Evolutionary conservation across 2,329 filamentous ascomycete species (phyloP), one percentile per base, ranked within the genome.

Genomic region (Xenosphaeropsis pyriputrescens): DNA sequence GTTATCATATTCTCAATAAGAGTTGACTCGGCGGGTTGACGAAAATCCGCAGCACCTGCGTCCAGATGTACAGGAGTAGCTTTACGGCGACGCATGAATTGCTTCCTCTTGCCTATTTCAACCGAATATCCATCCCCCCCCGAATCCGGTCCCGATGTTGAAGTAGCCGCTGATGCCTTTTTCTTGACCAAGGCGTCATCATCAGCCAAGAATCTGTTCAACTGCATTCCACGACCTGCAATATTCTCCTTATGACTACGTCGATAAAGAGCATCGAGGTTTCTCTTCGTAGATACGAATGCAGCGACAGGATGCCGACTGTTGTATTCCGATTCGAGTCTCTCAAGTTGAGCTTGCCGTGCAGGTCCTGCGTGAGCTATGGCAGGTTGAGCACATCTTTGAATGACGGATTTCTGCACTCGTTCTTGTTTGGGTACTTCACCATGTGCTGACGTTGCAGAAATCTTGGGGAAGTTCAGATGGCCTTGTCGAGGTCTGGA

Each of bases 291-390:
- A 3, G 58, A 56, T 36, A 62, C 57, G 42, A 79, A 75, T 8
- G 55, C 57, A 33, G 57, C 40, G 7, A 40, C 34, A n/a, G 46
- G 37, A 43, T 50, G 50, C 6, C 53, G 53, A 16, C 47, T 52
- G 9, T 51, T 49, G 31, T 53, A 55, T 22, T 57, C 52, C 2
- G 49, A 41, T 26, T 63, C 60, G 7, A 61, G 57, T 19, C 58
- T 62, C 48, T 79, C 74, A 8, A 79, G 56, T 43, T 75, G 72
- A 5, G 73, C 74, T 15, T 68, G 70, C 37, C 70, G 47, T 38
- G 39, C 41, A 13, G 39, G 13, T 34, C 40, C 34, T 17, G 40
- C 18, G 56, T 9, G 45, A 48, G 16, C 7, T 14, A 7, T 15
- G 6, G 12, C 9, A 15, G 31, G 31, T 32, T 15, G 31, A 7